Base-by-base conservation (phyloP, 805 yeast genomes). In the Starmera caribaea region DNA sequence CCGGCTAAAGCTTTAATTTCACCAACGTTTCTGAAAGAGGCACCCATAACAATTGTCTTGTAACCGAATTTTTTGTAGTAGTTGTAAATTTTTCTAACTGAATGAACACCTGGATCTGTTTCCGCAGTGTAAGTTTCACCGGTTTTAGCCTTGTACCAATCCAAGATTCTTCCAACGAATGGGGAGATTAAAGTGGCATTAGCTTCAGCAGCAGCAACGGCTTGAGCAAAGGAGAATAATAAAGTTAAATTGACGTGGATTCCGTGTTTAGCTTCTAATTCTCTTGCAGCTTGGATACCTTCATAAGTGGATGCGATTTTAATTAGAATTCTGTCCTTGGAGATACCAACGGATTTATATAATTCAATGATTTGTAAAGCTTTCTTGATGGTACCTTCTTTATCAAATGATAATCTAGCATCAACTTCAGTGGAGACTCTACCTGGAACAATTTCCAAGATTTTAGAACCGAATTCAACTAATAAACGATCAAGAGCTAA, bases 11-110 rank as follows among this genome's bases (percentile, higher is more conserved):
- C 96, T 68, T 81, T 82, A 69, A 92, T 86, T 73, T 90, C 98
- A 53, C 88, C 96, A 47, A 71, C 66, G 75, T 89, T 92, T 80
- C 99, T 90, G 88, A 92, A 90, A 44, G 97, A 90, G 45, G 99
- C 99, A 69, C 98, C 99, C 99, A 92, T 92, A 61, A 92, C 97
- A 62, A 92, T 89, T 65, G 99, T 92, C 58, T 90, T 76, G 80
- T 92, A 92, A 55, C 81, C 90, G 68, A 66, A 86, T 73, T 90
- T 90, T 81, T 92, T 92, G 84, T 92, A 92, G 80, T 92, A 92
- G 83, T 89, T 84, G 85, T 65, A 92, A 66, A 92, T 92, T 46
- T 61, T 63, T 68, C 79, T 81, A 55, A 92, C 98, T 34, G 96
- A 86, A 38, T 71, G 38, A 46, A 92, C 97, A 82, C 99, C 99